Evolutionary conservation across 192 early-diverging fungal species (phyloP).

Genomic region (Linnemannia zychae): DNA sequence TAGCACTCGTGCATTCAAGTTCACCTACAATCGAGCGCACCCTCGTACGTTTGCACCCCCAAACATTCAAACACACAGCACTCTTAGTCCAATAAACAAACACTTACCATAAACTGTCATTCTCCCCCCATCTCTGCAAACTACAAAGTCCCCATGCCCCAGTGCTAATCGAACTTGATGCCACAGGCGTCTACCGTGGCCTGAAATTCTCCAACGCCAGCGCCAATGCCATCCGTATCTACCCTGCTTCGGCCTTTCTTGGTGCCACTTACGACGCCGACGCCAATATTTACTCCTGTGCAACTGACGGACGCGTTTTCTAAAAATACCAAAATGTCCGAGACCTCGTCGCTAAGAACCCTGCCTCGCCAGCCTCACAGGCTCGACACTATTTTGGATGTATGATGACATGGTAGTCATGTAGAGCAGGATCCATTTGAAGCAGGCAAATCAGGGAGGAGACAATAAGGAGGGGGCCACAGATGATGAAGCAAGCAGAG

Average conservation of each 20-base stretch:
- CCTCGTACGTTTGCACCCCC: neutral
- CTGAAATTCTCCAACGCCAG: neutral
- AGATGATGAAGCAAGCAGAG: neutral
- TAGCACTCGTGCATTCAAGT: neutral
- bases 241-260: neutral
- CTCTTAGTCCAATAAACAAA: neutral
- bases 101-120: neutral
- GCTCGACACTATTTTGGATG: neutral
- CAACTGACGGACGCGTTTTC: neutral
- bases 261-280: neutral
- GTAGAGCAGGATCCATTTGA: neutral
- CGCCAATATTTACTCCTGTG: neutral
- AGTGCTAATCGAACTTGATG: neutral
- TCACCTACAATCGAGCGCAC: neutral
- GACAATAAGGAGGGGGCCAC: neutral
- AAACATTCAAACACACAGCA: neutral
- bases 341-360: neutral
- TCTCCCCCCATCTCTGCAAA: neutral
- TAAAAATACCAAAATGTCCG: neutral
- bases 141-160: neutral
- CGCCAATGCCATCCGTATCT: neutral
- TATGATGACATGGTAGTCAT: neutral
- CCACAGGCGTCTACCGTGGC: neutral
- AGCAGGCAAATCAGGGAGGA: neutral
- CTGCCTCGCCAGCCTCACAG: neutral